These are phyloP conservation scores for Candida mesenterica DNA, from an alignment of 1,139 yeast genomes.

Conservation along the genomic window DNA sequence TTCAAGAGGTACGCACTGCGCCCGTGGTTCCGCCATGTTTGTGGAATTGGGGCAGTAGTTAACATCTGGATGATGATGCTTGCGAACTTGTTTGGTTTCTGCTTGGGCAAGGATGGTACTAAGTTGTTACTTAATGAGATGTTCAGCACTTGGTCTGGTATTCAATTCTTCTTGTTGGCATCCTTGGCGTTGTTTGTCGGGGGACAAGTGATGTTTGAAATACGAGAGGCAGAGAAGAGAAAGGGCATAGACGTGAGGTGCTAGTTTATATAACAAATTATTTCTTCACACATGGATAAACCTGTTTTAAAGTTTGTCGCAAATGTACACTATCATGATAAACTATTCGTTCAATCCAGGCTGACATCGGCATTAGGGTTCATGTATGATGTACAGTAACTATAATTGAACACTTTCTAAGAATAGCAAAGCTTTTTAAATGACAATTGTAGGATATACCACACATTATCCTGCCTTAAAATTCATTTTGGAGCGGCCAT, in stretches of 20 bases:
- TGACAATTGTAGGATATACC: too few species aligned
- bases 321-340: too few species aligned
- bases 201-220: slow-evolving; percentile 91
- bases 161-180: slow-evolving; percentile 62
- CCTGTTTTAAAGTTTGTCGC: too few species aligned
- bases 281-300: not conserved
- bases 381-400: too few species aligned
- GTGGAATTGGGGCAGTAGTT: slow-evolving; percentile 83
- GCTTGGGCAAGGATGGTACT: slow-evolving; percentile 88
- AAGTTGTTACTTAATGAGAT: slow-evolving; percentile 62
- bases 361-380: too few species aligned
- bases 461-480: too few species aligned
- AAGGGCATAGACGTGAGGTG: slow-evolving; percentile 81
- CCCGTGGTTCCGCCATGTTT: slow-evolving; percentile 77
- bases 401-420: too few species aligned
- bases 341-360: too few species aligned
- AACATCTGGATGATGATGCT: slow-evolving; percentile 99
- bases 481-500: too few species aligned
- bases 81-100: slow-evolving; percentile 92
- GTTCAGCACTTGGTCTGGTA: slow-evolving; percentile 68
- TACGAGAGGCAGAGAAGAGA: slow-evolving; percentile 82
- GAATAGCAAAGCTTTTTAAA: too few species aligned
- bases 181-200: slow-evolving; percentile 75
- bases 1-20: slow-evolving; percentile 41
- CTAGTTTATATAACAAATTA: slow-evolving; percentile 32